Conservation (phyloP, 164 flowering plant species). For the Stephania japonica region DNA sequence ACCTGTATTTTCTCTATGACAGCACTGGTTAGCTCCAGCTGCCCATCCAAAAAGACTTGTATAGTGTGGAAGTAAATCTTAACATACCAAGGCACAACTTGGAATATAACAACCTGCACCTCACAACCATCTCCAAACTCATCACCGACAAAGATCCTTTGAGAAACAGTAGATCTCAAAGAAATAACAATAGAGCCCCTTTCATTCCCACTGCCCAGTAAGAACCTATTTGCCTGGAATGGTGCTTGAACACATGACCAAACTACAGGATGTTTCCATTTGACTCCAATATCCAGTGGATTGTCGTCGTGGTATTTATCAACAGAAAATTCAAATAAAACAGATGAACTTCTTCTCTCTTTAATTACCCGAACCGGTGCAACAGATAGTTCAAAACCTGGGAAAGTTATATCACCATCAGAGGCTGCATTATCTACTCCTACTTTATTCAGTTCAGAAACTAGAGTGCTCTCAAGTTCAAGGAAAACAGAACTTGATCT, state of each 20-base stretch:
- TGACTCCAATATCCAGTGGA: constrained; percentile 65
- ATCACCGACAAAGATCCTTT: constrained; percentile 18
- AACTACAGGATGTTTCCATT: constrained; percentile 69
- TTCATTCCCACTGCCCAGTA: constrained; percentile 97
- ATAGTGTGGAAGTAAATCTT: constrained; percentile 81
- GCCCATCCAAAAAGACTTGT: constrained; percentile 56
- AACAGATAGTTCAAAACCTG: constrained; percentile 50
- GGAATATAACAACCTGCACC: constrained; percentile 61
- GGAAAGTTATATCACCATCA: constrained; percentile 29
- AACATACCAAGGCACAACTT: constrained; percentile 96
- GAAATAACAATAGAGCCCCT: constrained; percentile 89
- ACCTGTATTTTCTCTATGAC: constrained; percentile 57
- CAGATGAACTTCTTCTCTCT: constrained; percentile 36
- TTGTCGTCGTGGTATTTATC: constrained; percentile 33
- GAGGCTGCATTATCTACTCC: constrained; percentile 9
- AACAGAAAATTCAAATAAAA: constrained; percentile 50
- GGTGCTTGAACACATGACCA: constrained; percentile 80
- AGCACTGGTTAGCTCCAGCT: constrained; percentile 30
- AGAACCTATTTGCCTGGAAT: constrained; percentile 66
- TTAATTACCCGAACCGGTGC: constrained; percentile 46
- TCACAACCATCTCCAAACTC: constrained; percentile 31
- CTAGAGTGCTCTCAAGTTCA: constrained; percentile 56
- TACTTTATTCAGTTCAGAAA: constrained; percentile 31
- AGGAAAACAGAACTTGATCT: constrained; percentile 66
- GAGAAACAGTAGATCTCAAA: constrained; percentile 39